Conservation (phyloP, 768 basidiomycete species). For the Neoboletus subvelutipes region DNA sequence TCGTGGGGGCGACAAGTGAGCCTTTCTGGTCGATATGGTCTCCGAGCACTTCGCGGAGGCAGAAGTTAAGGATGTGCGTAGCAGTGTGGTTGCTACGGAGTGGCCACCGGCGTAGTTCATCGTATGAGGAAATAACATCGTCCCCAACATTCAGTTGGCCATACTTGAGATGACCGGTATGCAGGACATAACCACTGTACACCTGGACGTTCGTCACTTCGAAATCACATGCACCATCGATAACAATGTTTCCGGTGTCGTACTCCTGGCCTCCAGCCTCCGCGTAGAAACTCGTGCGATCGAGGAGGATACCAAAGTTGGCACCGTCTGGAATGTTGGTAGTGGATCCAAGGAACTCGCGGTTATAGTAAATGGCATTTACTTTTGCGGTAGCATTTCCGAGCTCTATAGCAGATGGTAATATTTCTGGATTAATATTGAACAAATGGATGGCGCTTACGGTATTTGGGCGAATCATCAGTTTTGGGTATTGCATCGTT, state of each 20-base stretch:
- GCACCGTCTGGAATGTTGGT: slow-evolving; percentile 59
- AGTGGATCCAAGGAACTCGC: slow-evolving; percentile 71
- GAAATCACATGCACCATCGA: slow-evolving; percentile 90
- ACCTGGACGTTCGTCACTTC: slow-evolving; percentile 91
- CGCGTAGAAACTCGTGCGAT: slow-evolving; percentile 94
- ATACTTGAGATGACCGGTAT: slow-evolving; percentile 88
- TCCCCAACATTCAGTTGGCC: slow-evolving; percentile 78
- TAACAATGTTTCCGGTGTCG: slow-evolving; percentile 92
- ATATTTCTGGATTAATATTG: background rate
- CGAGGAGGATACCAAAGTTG: slow-evolving; percentile 83
- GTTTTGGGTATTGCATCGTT: slow-evolving; percentile 81
- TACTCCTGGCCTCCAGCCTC: slow-evolving; percentile 97
- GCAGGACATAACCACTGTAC: slow-evolving; percentile 94
- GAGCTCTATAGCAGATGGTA: slow-evolving; percentile 46
- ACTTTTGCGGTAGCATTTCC: slow-evolving; percentile 76
- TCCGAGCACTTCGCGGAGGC: slow-evolving; percentile 88
- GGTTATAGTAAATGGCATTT: slow-evolving; percentile 83
- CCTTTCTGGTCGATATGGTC: slow-evolving; percentile 99
- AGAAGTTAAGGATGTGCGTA: slow-evolving; percentile 96
- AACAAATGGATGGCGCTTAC: slow-evolving; percentile 44
- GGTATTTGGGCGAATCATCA: slow-evolving; percentile 88
- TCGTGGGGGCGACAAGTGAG: slow-evolving; percentile 92
- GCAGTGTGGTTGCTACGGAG: slow-evolving; percentile 97
- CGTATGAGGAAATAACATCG: slow-evolving; percentile 85
- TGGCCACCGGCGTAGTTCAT: slow-evolving; percentile 95